Percentiles rank a stretch among this genome's conserved stretches.
Conservation (phyloP, 2,329 filamentous ascomycete genomes). For the Chrysoporthe cubensis region DNA sequence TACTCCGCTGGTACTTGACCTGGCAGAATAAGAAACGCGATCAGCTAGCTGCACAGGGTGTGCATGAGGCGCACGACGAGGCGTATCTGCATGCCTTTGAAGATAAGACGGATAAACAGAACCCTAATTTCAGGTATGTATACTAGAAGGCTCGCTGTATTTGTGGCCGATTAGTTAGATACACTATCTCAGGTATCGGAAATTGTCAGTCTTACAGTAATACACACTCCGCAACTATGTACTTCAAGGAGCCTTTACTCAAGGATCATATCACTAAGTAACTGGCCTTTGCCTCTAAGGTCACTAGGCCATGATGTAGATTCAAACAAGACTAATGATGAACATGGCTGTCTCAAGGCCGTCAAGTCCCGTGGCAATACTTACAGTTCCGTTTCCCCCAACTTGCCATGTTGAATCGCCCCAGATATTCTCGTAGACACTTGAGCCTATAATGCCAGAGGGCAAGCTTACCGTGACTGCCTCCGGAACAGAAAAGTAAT, state of each 20-base stretch:
- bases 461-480: conserved; percentile 23
- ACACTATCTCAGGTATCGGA: background rate
- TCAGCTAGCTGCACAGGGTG: conserved; percentile 45
- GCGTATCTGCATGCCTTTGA: conserved; percentile 60
- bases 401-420: conserved; percentile 25
- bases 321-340: conserved; percentile 14
- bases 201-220: background rate
- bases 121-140: conserved; percentile 63
- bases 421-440: conserved; percentile 23
- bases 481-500: conserved; percentile 21
- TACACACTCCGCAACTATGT: background rate
- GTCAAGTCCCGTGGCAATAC: conserved; percentile 1
- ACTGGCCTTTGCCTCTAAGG: background rate
- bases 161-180: background rate
- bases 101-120: conserved; percentile 66
- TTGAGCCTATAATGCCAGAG: conserved; percentile 8
- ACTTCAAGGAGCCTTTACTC: background rate
- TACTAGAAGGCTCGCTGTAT: conserved; percentile 37
- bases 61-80: conserved; percentile 44
- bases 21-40: conserved; percentile 64
- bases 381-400: conserved; percentile 19
- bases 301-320: background rate
- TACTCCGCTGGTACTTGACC: conserved; percentile 61
- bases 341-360: conserved; percentile 17
- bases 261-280: background rate